phyloP scores from a whole-genome alignment of 768 basidiomycete genomes.

The Mycena rebaudengoi region DNA sequence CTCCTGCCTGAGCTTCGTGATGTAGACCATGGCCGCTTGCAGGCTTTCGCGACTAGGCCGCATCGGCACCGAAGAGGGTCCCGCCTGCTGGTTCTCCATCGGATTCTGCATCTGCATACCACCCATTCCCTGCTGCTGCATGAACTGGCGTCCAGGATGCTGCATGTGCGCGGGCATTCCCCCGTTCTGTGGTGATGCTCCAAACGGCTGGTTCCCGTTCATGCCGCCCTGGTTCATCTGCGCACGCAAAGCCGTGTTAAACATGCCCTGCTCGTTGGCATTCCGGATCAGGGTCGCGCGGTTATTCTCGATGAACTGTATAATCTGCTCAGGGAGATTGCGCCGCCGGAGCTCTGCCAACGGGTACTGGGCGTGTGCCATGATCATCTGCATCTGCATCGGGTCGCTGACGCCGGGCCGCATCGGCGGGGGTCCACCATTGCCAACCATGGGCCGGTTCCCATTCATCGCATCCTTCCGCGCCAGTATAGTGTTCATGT shows the following conservation, averaged over 20 bases:
- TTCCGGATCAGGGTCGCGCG: constrained; percentile 56
- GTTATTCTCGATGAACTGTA: constrained; percentile 64
- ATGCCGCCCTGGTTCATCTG: constrained; percentile 26
- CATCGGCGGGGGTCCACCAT: neutral
- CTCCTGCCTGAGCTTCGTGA: constrained; percentile 42
- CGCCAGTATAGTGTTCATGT: constrained; percentile 52
- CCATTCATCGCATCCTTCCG: constrained; percentile 30
- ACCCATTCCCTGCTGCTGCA: constrained; percentile 21
- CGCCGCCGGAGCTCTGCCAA: constrained; percentile 61
- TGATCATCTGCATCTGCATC: constrained; percentile 51
- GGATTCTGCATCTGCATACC: constrained; percentile 27
- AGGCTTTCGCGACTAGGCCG: constrained; percentile 44
- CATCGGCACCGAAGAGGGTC: neutral
- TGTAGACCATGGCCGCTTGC: constrained; percentile 36
- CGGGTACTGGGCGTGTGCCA: constrained; percentile 55
- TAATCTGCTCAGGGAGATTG: constrained; percentile 57
- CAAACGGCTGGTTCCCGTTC: constrained; percentile 1
- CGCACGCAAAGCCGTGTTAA: constrained; percentile 40
- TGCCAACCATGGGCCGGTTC: constrained; percentile 2
- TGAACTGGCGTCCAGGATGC: constrained; percentile 4
- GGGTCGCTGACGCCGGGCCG: constrained; percentile 32
- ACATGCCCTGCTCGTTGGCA: constrained; percentile 46
- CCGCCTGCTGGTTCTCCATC: constrained; percentile 19
- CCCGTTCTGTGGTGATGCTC: constrained; percentile 1
- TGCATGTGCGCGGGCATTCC: constrained; percentile 11